A percentile compares a stretch with the other conserved stretches of the same genome.
Evolutionary conservation across 2,329 filamentous ascomycete genomes (phyloP).

Genomic region (Aspergillus piperis): DNA sequence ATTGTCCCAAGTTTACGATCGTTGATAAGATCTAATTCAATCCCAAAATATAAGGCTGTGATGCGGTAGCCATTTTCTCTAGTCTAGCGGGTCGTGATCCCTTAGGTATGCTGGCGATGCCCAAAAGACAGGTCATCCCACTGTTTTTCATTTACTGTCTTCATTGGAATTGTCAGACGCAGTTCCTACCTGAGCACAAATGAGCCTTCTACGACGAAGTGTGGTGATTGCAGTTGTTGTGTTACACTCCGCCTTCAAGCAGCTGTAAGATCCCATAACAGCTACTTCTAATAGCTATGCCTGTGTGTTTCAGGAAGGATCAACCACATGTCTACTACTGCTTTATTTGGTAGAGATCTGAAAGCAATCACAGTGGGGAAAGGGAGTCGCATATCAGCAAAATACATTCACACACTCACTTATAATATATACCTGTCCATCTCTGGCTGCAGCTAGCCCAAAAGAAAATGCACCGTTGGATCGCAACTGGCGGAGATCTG

Average conservation of each 20-base stretch:
- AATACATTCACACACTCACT: constrained; percentile 9
- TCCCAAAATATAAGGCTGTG: background rate
- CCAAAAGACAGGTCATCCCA: background rate
- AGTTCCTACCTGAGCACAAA: background rate
- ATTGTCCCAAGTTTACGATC: background rate
- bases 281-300: background rate
- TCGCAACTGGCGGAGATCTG: constrained; percentile 22
- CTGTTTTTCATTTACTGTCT: background rate
- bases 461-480: constrained; percentile 20
- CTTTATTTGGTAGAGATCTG: constrained; percentile 24
- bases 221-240: no score
- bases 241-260: no score
- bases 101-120: background rate
- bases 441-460: constrained; percentile 18
- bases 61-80: background rate
- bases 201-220: no score
- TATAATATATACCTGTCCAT: constrained; percentile 10
- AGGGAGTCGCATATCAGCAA: constrained; percentile 22
- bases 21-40: background rate
- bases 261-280: background rate
- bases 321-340: background rate
- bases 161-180: background rate
- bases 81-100: background rate
- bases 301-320: background rate
- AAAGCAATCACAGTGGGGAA: constrained; percentile 27